Percentiles rank a stretch among this genome's conserved stretches.
Evolutionary conservation across 441 rosid species (phyloP).

Genomic region (Viola pubescens): DNA sequence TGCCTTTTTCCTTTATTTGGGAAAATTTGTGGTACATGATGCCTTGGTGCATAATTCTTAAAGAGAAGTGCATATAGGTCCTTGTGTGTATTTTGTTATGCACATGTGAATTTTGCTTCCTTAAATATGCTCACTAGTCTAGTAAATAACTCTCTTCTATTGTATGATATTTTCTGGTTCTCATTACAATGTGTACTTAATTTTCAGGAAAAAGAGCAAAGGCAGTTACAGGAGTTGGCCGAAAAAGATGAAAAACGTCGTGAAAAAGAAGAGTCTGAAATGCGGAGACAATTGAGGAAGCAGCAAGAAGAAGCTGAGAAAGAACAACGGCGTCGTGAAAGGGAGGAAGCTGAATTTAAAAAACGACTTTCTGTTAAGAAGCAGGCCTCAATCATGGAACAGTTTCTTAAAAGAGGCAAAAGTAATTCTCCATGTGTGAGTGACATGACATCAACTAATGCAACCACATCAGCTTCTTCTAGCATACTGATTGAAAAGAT

Average conservation of each 20-base stretch:
- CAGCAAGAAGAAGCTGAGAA: conserved; percentile 75
- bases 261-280: conserved; percentile 59
- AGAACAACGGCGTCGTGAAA: conserved; percentile 60
- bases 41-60: too few relatives aligned
- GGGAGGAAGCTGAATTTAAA: conserved; percentile 65
- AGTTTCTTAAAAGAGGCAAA: conserved; percentile 62
- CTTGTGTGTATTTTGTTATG: not conserved
- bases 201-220: conserved; percentile 66
- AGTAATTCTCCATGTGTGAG: conserved; percentile 25
- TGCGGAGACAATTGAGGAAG: conserved; percentile 47
- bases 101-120: not conserved
- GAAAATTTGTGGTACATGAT: too few relatives aligned
- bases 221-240: conserved; percentile 49
- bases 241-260: conserved; percentile 49
- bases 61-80: too few relatives aligned
- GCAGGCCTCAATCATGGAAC: conserved; percentile 90
- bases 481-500: conserved; percentile 27
- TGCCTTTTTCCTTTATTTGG: too few relatives aligned
- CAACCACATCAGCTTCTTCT: conserved; percentile 16
- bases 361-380: conserved; percentile 48
- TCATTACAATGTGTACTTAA: not conserved
- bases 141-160: too few relatives aligned
- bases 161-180: too few relatives aligned
- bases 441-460: conserved; percentile 28
- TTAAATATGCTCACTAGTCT: too few relatives aligned